A percentile compares a stretch with the other conserved stretches of the same genome.
These are phyloP conservation scores for Magnusiomyces suaveolens DNA, from an alignment of 1,139 yeast species.

Conservation along the genomic window DNA sequence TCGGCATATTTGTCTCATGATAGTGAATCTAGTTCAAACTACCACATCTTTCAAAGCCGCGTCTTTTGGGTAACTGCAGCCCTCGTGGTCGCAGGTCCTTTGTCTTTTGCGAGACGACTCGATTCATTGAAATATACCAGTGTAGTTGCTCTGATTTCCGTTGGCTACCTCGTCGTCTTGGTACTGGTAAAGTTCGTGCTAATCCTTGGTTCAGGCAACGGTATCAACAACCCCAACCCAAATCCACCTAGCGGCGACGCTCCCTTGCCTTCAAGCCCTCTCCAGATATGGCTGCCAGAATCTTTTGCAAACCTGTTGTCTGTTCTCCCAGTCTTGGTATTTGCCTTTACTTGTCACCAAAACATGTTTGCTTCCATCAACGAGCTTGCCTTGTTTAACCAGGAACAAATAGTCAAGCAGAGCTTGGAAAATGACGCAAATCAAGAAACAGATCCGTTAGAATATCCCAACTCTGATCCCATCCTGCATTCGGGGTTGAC, in stretches of 20 bases:
- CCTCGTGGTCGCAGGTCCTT: conserved; percentile 57
- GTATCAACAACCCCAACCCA: neutral
- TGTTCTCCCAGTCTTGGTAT: conserved; percentile 81
- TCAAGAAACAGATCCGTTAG: neutral
- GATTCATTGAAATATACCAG: conserved; percentile 85
- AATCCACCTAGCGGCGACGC: conserved; percentile 30
- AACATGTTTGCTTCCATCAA: conserved; percentile 82
- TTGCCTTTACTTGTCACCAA: conserved; percentile 94
- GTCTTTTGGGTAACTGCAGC: conserved; percentile 61
- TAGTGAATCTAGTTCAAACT: conserved; percentile 9
- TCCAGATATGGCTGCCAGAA: conserved; percentile 47
- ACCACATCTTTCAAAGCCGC: conserved; percentile 20
- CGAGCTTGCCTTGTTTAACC: conserved; percentile 45
- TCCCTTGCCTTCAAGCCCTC: conserved; percentile 41
- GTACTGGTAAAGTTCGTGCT: conserved; percentile 55
- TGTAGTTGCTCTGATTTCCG: conserved; percentile 70
- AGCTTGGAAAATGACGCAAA: neutral
- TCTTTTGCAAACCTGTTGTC: conserved; percentile 54
- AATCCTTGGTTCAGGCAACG: conserved; percentile 12
- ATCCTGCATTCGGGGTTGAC: neutral
- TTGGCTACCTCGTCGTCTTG: conserved; percentile 66
- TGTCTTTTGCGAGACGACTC: conserved; percentile 60
- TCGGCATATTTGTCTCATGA: conserved; percentile 14
- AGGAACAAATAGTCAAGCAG: conserved; percentile 35
- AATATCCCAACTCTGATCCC: too few relatives aligned